Evolutionary conservation across 306 rosid species (phyloP).

Genomic region (Gastrolobium villosum): DNA sequence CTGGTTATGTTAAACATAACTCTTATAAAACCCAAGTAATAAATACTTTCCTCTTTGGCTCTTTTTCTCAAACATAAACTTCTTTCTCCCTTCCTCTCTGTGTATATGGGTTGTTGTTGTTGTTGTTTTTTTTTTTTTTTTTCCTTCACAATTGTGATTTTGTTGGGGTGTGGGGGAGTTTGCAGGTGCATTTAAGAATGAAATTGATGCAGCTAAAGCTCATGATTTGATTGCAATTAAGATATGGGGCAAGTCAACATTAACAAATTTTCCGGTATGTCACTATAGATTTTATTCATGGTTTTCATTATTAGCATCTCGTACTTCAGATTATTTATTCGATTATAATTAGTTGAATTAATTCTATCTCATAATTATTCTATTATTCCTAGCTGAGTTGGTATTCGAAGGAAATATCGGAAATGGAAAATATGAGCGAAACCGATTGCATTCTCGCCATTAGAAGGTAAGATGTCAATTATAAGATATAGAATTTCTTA

Average conservation of each 20-base stretch:
- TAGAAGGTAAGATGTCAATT: background rate
- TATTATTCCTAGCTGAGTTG: background rate
- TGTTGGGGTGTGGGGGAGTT: background rate
- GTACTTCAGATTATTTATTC: background rate
- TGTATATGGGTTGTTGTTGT: too few species aligned
- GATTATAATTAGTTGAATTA: background rate
- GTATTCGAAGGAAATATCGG: conserved; percentile 2
- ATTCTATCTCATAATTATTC: background rate
- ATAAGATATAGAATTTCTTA: background rate
- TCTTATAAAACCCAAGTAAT: too few species aligned
- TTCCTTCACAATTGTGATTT: background rate
- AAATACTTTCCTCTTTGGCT: background rate
- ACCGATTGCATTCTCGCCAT: background rate
- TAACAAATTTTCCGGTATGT: conserved; percentile 57
- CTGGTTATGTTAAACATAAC: too few species aligned
- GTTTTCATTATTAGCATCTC: background rate
- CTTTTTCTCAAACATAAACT: background rate
- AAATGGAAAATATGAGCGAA: background rate
- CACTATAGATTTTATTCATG: background rate
- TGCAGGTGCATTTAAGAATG: conserved; percentile 46
- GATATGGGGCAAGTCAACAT: conserved; percentile 50
- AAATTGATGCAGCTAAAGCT: conserved; percentile 57
- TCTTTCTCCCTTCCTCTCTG: background rate
- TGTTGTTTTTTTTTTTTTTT: too few species aligned
- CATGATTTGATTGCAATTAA: conserved; percentile 58